phyloP scores from a whole-genome alignment of 495 filamentous ascomycete species.

The Immersiella caudata region DNA sequence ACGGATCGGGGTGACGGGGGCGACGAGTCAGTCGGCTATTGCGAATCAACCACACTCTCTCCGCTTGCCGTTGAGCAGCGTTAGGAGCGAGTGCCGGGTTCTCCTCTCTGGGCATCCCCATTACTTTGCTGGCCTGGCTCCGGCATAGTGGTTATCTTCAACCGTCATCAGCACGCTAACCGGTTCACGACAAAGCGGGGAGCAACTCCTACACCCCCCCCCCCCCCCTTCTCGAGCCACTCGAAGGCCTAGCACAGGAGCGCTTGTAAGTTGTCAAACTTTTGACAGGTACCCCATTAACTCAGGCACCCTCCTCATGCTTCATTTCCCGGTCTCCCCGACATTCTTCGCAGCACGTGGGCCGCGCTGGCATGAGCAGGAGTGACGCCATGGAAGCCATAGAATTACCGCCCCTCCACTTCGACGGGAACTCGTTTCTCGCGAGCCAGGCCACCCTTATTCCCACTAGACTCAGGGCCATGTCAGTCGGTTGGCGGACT shows the following conservation, averaged over 20 bases:
- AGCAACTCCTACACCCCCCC: background rate
- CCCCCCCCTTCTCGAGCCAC: background rate
- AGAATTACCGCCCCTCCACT: background rate
- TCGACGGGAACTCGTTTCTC: background rate
- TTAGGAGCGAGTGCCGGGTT: background rate
- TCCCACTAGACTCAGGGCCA: constrained; percentile 10
- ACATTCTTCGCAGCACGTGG: background rate
- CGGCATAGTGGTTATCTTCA: background rate
- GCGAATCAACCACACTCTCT: background rate
- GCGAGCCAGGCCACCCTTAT: background rate
- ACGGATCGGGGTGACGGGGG: background rate
- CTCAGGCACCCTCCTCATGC: background rate
- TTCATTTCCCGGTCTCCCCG: background rate
- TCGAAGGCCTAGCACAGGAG: background rate
- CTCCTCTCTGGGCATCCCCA: background rate
- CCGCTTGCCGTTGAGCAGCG: background rate
- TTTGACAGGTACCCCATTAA: constrained; percentile 10
- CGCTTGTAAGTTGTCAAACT: constrained; percentile 5
- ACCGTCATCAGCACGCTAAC: constrained; percentile 6
- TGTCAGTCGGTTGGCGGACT: constrained; percentile 1
- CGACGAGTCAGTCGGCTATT: background rate
- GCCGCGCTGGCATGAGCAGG: background rate
- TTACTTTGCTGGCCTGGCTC: background rate
- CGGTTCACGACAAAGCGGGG: background rate
- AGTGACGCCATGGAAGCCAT: background rate